Percentiles rank a stretch among this genome's conserved stretches.
Evolutionary conservation across 2,329 filamentous ascomycete genomes (phyloP).

Genomic region (Amphichorda felina): DNA sequence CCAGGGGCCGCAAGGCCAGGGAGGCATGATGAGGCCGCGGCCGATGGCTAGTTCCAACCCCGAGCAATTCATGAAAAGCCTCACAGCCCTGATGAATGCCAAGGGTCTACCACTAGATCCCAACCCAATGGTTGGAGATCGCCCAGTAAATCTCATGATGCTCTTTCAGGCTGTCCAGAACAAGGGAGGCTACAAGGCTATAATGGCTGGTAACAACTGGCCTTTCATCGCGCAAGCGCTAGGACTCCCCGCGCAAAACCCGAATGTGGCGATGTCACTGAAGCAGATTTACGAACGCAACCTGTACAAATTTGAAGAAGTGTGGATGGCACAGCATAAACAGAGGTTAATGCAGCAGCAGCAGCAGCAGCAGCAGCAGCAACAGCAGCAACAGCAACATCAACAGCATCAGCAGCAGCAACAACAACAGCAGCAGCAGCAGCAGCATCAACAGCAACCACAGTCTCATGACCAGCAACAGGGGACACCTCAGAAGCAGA

Average conservation of each 20-base stretch:
- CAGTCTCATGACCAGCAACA: conserved; percentile 20
- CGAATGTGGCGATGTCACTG: conserved; percentile 57
- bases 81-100: conserved; percentile 66
- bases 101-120: conserved; percentile 63
- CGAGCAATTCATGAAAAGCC: conserved; percentile 63
- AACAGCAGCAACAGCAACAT: conserved; percentile 22
- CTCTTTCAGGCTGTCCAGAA: conserved; percentile 65
- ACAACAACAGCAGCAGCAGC: conserved; percentile 24
- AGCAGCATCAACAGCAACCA: conserved; percentile 17
- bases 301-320: conserved; percentile 64
- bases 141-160: conserved; percentile 61
- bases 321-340: conserved; percentile 45
- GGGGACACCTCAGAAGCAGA: conserved; percentile 19
- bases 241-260: conserved; percentile 51
- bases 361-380: conserved; percentile 26
- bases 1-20: conserved; percentile 33
- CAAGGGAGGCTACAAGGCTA: conserved; percentile 67
- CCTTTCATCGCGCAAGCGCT: conserved; percentile 54
- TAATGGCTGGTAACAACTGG: conserved; percentile 64
- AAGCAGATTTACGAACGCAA: conserved; percentile 66
- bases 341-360: conserved; percentile 40
- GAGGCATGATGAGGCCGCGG: conserved; percentile 28
- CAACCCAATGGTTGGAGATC: conserved; percentile 62
- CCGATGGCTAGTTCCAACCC: conserved; percentile 35
- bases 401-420: conserved; percentile 22